These are phyloP conservation scores for Xylaria arbuscula DNA, from an alignment of 2,329 filamentous ascomycete species.

Conservation along the genomic window DNA sequence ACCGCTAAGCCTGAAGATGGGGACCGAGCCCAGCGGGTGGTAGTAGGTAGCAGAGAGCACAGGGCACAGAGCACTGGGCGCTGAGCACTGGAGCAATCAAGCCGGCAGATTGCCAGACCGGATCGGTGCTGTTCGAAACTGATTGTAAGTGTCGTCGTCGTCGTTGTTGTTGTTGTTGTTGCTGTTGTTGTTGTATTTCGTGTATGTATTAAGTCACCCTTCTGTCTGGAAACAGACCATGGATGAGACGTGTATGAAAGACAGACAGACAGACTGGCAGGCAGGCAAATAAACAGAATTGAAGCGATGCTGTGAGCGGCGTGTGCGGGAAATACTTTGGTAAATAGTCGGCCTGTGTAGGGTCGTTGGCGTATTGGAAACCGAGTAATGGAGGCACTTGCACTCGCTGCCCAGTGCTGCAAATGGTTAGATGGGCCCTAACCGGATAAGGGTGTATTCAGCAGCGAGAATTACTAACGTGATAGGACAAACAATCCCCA, in stretches of 20 bases:
- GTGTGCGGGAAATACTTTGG: background rate
- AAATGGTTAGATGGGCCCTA: conserved; percentile 34
- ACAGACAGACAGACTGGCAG: no score
- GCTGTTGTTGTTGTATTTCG: background rate
- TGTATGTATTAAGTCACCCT: no score
- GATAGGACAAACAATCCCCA: background rate
- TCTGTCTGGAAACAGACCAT: no score
- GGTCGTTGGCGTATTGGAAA: background rate
- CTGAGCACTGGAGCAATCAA: no score
- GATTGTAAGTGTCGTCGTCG: background rate
- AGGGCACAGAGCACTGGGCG: no score
- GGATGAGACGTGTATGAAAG: no score
- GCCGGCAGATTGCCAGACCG: no score
- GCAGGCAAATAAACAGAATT: no score
- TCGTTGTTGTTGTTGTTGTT: background rate
- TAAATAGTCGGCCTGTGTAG: background rate
- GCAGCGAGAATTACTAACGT: background rate
- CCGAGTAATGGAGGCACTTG: background rate
- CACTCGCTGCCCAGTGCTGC: conserved; percentile 10
- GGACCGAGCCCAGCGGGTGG: no score
- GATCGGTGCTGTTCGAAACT: background rate
- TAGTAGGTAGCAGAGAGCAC: no score
- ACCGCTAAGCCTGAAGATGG: no score
- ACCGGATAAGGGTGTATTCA: conserved; percentile 8
- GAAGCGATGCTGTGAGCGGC: background rate